Conservation (phyloP, 225 moss, liverwort and hornwort species). For the Bryoerythrophyllum caledonicum region DNA sequence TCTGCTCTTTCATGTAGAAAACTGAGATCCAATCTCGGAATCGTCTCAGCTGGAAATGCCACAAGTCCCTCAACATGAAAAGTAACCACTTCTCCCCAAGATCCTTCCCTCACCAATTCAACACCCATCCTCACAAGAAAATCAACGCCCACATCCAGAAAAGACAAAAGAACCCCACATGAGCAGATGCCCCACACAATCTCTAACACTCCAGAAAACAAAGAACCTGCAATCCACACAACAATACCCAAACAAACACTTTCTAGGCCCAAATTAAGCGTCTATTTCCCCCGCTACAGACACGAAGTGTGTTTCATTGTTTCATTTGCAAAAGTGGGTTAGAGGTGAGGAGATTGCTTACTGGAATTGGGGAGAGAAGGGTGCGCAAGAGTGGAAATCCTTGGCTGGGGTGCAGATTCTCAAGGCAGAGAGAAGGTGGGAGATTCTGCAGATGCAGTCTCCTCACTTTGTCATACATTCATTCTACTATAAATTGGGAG, state of each 20-base stretch:
- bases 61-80: not conserved
- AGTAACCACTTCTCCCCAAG: not conserved
- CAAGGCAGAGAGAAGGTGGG: not conserved
- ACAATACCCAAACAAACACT: not conserved
- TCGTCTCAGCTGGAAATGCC: slow-evolving; percentile 12
- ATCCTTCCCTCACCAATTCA: slow-evolving; percentile 13
- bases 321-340: too few species aligned
- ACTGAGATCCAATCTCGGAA: not conserved
- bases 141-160: not conserved
- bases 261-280: not conserved
- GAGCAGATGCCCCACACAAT: not conserved
- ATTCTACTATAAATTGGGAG: not conserved
- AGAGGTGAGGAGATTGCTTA: too few species aligned
- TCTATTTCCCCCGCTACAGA: not conserved
- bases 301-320: too few species aligned
- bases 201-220: not conserved
- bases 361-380: not conserved
- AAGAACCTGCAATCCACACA: not conserved
- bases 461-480: not conserved
- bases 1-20: not conserved
- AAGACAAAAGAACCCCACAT: not conserved
- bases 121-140: not conserved
- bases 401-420: slow-evolving; percentile 29
- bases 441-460: slow-evolving; percentile 33
- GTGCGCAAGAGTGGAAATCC: not conserved